Evolutionary conservation across 306 rosid species (phyloP).

Genomic region (Medicago truncatula): DNA sequence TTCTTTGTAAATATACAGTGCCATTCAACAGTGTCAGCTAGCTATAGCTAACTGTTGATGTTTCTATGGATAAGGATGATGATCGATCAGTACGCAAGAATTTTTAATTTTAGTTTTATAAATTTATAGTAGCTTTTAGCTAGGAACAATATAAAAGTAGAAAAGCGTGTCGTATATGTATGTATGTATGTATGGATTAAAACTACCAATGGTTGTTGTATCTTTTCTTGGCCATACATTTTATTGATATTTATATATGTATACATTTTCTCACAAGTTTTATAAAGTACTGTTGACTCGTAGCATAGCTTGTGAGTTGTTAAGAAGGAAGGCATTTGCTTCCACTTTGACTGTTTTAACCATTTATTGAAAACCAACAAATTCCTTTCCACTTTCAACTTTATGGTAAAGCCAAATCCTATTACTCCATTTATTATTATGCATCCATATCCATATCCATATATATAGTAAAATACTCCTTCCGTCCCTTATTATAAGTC

Average conservation of each 20-base stretch:
- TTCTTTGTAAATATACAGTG: background rate
- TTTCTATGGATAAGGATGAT: background rate
- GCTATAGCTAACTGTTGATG: background rate
- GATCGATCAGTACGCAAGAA: background rate
- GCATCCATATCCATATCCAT: too few species aligned
- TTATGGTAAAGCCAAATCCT: conserved; percentile 16
- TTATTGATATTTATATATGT: background rate
- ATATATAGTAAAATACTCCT: too few species aligned
- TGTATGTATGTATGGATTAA: too few species aligned
- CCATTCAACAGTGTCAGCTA: background rate
- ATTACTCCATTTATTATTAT: too few species aligned
- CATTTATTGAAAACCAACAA: conserved; percentile 61
- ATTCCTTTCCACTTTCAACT: conserved; percentile 43
- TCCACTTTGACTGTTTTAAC: conserved; percentile 56
- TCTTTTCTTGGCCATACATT: background rate
- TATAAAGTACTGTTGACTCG: conserved; percentile 36
- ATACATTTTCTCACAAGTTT: background rate
- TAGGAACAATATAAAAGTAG: background rate
- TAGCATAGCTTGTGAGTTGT: conserved; percentile 22
- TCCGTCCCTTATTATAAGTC: too few species aligned
- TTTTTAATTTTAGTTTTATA: background rate
- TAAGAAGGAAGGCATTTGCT: conserved; percentile 45
- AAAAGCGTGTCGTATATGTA: background rate
- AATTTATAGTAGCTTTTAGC: background rate
- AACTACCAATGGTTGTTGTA: background rate